Evolutionary conservation across 345 rosid genomes (phyloP), one percentile per base, ranked within the genome.

Genomic region (Cardamine resedifolia): DNA sequence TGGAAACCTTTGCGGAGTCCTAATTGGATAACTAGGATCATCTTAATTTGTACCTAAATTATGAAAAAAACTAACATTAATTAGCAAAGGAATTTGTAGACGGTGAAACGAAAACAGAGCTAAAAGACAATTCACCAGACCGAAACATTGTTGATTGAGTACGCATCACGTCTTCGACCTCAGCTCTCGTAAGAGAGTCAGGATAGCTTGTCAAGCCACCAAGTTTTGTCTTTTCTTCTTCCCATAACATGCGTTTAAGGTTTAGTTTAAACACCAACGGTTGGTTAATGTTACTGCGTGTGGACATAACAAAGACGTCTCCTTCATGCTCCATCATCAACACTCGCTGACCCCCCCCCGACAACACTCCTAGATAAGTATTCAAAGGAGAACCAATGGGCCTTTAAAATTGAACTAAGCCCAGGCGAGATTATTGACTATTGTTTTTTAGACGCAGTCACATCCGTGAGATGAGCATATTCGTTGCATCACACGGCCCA

Each of bases 401-500:
- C 75, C 53, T 72, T 27, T 15, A 20, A 3, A 21, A 4, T 6
- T n/a, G 26, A 73, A 58, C 71, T 15, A 33, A 47, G 58, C 59
- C 48, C 52, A 73, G 38, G 10, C 58, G 59, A 65, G 43, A 56
- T 47, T 33, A 36, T 64, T 64, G 71, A 55, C 65, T 24, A 45
- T n/a, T 52, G 10, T 39, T 5, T 48, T 14, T 6, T 38, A 36
- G 53, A 41, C 6, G 6, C 4, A 15, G 62, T 41, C 31, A 26
- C 21, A 50, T 28, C 45, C 49, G 15, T 52, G 39, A 14, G 34
- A 66, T 14, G 36, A 36, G 26, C 53, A 48, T 28, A 3, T 74
- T 48, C 66, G 52, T 48, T 48, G 66, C 72, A 58, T 57, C 61
- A 73, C 64, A 63, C n/a, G 49, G 56, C 65, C 60, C 71, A 48